Evolutionary conservation across 257 asterid species (phyloP).

Genomic region (Oldenlandia corymbosa): DNA sequence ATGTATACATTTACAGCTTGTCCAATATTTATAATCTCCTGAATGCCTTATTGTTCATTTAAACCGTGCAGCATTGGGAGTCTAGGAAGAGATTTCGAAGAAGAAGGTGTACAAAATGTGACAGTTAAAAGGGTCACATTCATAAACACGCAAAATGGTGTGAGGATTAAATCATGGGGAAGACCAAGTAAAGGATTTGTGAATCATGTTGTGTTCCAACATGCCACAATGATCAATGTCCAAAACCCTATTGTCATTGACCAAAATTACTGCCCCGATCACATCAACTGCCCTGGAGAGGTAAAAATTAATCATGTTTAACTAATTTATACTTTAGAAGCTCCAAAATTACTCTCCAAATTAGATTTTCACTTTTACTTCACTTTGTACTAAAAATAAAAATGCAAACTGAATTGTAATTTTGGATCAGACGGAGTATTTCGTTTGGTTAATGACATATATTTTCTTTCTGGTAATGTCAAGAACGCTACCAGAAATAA

Average conservation of each 20-base stretch:
- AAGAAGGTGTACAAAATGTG: slow-evolving; percentile 54
- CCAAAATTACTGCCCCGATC: slow-evolving; percentile 57
- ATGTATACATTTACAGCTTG: no score
- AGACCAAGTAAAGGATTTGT: slow-evolving; percentile 61
- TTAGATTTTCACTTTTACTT: no score
- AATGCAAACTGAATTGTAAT: no score
- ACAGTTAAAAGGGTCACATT: slow-evolving; percentile 37
- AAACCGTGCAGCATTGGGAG: slow-evolving; percentile 55
- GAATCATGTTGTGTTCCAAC: slow-evolving; percentile 37
- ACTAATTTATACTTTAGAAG: no score
- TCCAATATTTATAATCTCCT: neutral
- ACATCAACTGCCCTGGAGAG: slow-evolving; percentile 44
- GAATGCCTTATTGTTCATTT: no score
- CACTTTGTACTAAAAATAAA: no score
- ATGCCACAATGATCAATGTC: slow-evolving; percentile 47
- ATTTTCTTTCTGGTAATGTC: no score
- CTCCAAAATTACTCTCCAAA: no score
- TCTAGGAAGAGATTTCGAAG: slow-evolving; percentile 40
- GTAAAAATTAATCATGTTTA: no score
- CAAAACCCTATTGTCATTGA: slow-evolving; percentile 60
- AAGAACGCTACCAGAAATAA: no score
- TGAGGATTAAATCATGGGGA: slow-evolving; percentile 57
- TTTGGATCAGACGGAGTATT: no score
- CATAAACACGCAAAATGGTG: slow-evolving; percentile 45
- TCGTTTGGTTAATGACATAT: no score